Conservation (phyloP, 352 stramenopile genomes). For the Phytopythium boreale region DNA sequence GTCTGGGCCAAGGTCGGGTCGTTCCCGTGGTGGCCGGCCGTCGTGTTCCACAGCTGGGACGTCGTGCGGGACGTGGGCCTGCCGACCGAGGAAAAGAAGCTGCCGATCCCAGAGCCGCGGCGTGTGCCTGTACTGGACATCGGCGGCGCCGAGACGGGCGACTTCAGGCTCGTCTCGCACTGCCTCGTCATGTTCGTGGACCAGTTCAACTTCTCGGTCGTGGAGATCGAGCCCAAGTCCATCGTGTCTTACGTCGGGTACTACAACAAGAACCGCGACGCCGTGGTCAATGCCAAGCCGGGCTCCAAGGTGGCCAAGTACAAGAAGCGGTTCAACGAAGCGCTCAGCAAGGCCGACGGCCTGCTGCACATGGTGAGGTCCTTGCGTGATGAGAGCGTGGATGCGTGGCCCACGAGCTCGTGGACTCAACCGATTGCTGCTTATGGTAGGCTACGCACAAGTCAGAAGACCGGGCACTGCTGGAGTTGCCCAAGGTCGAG, state of each 20-base stretch:
- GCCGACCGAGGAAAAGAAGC: conserved; percentile 30
- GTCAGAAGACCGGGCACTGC: conserved; percentile 29
- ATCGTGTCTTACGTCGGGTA: conserved; percentile 54
- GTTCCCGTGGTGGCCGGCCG: conserved; percentile 78
- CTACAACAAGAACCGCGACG: conserved; percentile 31
- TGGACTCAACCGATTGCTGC: background rate
- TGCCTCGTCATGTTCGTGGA: conserved; percentile 67
- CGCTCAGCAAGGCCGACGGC: conserved; percentile 28
- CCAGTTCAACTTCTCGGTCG: conserved; percentile 56
- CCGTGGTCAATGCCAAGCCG: conserved; percentile 23
- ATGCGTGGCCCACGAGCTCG: background rate
- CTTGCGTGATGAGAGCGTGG: background rate
- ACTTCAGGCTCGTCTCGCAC: conserved; percentile 18
- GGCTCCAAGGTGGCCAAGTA: conserved; percentile 22
- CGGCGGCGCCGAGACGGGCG: conserved; percentile 18
- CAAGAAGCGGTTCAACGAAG: conserved; percentile 27
- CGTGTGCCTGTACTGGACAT: conserved; percentile 23
- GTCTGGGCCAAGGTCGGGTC: conserved; percentile 71
- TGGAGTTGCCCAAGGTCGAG: conserved; percentile 22
- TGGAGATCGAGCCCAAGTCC: conserved; percentile 30
- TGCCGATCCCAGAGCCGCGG: conserved; percentile 37
- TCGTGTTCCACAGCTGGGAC: conserved; percentile 72
- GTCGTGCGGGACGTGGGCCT: conserved; percentile 38
- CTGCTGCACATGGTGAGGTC: conserved; percentile 45
- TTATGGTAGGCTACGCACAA: conserved; percentile 25